Percentiles rank a stretch among this genome's conserved stretches.
phyloP scores from a whole-genome alignment of 2,329 filamentous ascomycete genomes.

The Fusarium guadeloupense region DNA sequence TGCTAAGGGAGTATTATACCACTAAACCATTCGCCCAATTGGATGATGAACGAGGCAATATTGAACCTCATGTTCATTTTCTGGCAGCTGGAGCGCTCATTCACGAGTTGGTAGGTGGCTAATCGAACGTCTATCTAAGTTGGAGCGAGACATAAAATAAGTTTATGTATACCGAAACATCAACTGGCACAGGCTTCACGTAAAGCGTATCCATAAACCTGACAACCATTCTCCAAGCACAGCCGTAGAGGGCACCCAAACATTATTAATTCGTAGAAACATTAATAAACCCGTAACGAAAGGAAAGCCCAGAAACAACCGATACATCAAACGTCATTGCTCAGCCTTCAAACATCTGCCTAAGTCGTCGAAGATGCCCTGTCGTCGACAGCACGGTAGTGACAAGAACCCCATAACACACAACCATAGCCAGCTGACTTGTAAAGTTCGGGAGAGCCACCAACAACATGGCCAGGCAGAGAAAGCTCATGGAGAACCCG shows the following conservation, averaged over 20 bases:
- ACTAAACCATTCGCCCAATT: slow-evolving; percentile 46
- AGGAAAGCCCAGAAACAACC: not conserved
- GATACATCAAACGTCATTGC: not conserved
- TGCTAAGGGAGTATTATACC: slow-evolving; percentile 48
- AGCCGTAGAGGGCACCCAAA: too few species aligned
- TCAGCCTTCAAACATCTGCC: slow-evolving; percentile 18
- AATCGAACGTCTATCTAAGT: too few species aligned
- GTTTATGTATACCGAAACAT: too few species aligned
- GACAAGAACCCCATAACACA: slow-evolving; percentile 22
- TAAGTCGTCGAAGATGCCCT: slow-evolving; percentile 22
- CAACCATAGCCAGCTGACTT: slow-evolving; percentile 26
- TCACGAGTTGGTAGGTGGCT: too few species aligned
- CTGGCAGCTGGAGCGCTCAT: not conserved
- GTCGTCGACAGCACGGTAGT: slow-evolving; percentile 22
- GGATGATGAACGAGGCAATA: not conserved
- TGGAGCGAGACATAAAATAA: too few species aligned
- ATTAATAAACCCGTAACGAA: not conserved
- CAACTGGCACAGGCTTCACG: too few species aligned
- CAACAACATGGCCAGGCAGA: slow-evolving; percentile 21
- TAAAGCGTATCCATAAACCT: too few species aligned
- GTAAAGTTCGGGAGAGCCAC: slow-evolving; percentile 25
- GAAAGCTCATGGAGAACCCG: slow-evolving; percentile 26
- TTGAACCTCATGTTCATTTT: not conserved
- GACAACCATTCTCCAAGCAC: too few species aligned
- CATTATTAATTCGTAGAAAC: too few species aligned